Evolutionary conservation across 805 yeast genomes (phyloP).

Genomic region (Lipomyces lipofer): DNA sequence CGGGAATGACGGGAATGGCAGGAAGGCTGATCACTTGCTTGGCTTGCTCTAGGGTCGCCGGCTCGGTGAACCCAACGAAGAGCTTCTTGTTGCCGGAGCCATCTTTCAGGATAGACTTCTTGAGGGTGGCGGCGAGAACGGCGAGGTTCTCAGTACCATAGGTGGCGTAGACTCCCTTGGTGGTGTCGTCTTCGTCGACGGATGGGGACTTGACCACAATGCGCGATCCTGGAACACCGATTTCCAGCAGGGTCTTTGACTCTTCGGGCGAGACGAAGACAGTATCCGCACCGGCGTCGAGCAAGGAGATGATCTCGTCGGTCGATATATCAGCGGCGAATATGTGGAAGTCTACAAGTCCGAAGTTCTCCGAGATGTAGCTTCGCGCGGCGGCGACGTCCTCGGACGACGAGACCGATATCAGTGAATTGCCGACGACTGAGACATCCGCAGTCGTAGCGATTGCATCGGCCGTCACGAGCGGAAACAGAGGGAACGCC

Average conservation of each 20-base stretch:
- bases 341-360: slow-evolving; percentile 36
- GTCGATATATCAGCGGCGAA: slow-evolving; percentile 40
- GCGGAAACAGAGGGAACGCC: slow-evolving; percentile 20
- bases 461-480: slow-evolving; percentile 2
- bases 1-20: slow-evolving; percentile 32
- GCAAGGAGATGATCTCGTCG: slow-evolving; percentile 52
- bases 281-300: slow-evolving; percentile 61
- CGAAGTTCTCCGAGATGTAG: slow-evolving; percentile 20
- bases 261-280: slow-evolving; percentile 44
- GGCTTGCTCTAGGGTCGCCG: slow-evolving; percentile 14
- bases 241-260: slow-evolving; percentile 41
- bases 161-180: slow-evolving; percentile 30
- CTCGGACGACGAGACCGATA: slow-evolving; percentile 10
- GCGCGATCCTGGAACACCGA: slow-evolving; percentile 57
- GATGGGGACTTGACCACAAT: slow-evolving; percentile 43
- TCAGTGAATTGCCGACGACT: slow-evolving; percentile 19
- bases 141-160: slow-evolving; percentile 8
- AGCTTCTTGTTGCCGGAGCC: slow-evolving; percentile 30
- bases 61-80: slow-evolving; percentile 28
- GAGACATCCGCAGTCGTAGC: slow-evolving; percentile 9
- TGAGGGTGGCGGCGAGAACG: slow-evolving; percentile 20
- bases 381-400: slow-evolving; percentile 11
- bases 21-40: slow-evolving; percentile 4
- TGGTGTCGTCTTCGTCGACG: slow-evolving; percentile 13
- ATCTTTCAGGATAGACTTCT: slow-evolving; percentile 18